Evolutionary conservation across 352 stramenopile genomes (phyloP).

Genomic region (Phytophthora idaei): DNA sequence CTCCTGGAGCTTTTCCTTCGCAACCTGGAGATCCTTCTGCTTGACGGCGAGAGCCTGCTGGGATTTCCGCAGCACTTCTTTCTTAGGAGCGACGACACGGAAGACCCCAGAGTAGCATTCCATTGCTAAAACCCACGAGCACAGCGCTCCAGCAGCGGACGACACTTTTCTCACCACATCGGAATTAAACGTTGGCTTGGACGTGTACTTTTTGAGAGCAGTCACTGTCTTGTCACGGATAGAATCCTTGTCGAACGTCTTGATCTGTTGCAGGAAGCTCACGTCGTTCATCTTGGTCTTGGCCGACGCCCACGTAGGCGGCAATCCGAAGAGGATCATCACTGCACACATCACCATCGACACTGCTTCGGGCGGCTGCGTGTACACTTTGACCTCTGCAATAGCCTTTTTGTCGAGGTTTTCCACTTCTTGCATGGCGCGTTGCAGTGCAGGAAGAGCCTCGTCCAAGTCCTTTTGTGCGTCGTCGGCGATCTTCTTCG

Average conservation of each 20-base stretch:
- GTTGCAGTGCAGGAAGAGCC: conserved; percentile 92
- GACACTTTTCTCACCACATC: conserved; percentile 93
- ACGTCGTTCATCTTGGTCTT: conserved; percentile 95
- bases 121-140: conserved; percentile 93
- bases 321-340: conserved; percentile 96
- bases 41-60: conserved; percentile 87
- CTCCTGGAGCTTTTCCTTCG: conserved; percentile 90
- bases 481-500: conserved; percentile 94
- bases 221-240: conserved; percentile 93
- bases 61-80: conserved; percentile 87
- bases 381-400: conserved; percentile 96
- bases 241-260: conserved; percentile 96
- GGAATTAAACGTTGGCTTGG: conserved; percentile 81
- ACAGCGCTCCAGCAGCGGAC: conserved; percentile 87
- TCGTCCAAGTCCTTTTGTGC: conserved; percentile 95
- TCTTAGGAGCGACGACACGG: conserved; percentile 90
- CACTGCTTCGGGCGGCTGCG: conserved; percentile 91
- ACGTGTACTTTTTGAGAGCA: conserved; percentile 95
- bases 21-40: conserved; percentile 87
- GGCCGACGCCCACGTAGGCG: conserved; percentile 91
- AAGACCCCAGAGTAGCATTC: conserved; percentile 91
- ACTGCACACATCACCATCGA: conserved; percentile 95
- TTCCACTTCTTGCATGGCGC: conserved; percentile 94
- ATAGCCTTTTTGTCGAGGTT: conserved; percentile 96
- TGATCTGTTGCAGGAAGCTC: conserved; percentile 94